Evolutionary conservation across 805 yeast genomes (phyloP).

Genomic region (Kazachstania taianensis): DNA sequence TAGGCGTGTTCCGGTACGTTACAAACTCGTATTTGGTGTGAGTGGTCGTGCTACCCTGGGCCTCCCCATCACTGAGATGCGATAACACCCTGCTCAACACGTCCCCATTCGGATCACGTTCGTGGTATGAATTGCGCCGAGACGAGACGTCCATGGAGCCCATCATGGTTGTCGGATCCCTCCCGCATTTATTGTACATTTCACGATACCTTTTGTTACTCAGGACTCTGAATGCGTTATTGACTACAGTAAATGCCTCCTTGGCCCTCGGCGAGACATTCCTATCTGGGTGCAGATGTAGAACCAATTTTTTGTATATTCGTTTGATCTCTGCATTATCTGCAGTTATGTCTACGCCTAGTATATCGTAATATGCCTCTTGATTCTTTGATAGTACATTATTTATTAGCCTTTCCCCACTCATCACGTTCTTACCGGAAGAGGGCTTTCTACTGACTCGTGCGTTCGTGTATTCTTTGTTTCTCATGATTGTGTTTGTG

Average conservation of each 20-base stretch:
- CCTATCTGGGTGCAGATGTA: conserved; percentile 3
- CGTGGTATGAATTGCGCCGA: too few species aligned
- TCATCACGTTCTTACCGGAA: too few species aligned
- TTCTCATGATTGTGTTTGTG: too few species aligned
- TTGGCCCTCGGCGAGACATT: not conserved
- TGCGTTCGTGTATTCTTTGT: too few species aligned
- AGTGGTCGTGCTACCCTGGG: not conserved
- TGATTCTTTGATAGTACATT: conserved; percentile 54
- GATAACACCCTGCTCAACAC: conserved; percentile 2
- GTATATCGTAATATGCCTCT: conserved; percentile 68
- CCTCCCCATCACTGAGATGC: not conserved
- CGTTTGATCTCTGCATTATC: not conserved
- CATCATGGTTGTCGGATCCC: conserved; percentile 1
- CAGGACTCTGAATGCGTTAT: conserved; percentile 82
- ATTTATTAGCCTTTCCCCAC: too few species aligned
- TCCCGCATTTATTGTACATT: conserved; percentile 47
- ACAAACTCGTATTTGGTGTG: not conserved
- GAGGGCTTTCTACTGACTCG: too few species aligned
- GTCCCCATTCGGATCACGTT: conserved; percentile 22
- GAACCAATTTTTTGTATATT: conserved; percentile 1
- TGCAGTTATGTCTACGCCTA: conserved; percentile 26
- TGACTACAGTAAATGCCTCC: conserved; percentile 37
- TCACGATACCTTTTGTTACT: conserved; percentile 52
- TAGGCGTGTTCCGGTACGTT: conserved; percentile 1
- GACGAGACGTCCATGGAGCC: too few species aligned